Percentiles rank a stretch among this genome's conserved stretches.
Evolutionary conservation across 208 protist genomes (phyloP).

Genomic region (Acanthamoeba polyphaga): DNA sequence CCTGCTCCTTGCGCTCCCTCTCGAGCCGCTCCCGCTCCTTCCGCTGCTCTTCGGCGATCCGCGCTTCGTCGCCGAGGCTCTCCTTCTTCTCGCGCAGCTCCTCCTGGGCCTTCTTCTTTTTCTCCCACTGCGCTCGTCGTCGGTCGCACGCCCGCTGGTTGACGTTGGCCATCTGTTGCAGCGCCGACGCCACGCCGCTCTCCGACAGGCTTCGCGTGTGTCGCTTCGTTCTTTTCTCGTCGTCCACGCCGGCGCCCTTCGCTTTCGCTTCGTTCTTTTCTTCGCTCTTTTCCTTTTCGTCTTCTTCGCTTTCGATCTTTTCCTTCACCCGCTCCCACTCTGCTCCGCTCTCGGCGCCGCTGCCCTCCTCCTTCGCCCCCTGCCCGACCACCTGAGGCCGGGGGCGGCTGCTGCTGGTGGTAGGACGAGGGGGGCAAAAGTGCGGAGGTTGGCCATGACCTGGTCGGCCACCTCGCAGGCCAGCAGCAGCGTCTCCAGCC

Average conservation of each 20-base stretch:
- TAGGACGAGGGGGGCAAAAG: neutral
- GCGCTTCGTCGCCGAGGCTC: neutral
- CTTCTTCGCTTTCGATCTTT: neutral
- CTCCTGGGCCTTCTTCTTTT: constrained; percentile 34
- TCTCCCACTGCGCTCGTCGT: neutral
- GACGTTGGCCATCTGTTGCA: constrained; percentile 21
- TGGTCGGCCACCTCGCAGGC: constrained; percentile 38
- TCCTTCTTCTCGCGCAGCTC: neutral
- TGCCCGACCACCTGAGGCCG: neutral
- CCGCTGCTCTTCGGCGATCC: neutral
- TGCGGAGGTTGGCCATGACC: constrained; percentile 40
- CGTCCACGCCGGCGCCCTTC: neutral
- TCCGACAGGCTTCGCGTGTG: constrained; percentile 22
- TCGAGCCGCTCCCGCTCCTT: neutral
- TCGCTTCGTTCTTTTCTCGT: neutral
- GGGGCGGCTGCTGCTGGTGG: neutral
- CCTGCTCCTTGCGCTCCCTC: constrained; percentile 31
- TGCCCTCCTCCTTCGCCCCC: neutral
- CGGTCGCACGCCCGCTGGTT: constrained; percentile 6
- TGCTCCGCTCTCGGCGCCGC: neutral
- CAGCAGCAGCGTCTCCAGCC: constrained; percentile 11
- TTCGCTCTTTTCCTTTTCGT: neutral
- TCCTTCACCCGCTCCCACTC: constrained; percentile 29
- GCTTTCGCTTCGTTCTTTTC: neutral
- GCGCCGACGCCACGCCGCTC: neutral